Conservation (phyloP, 305 asterid species). For the Ilex paraguariensis region DNA sequence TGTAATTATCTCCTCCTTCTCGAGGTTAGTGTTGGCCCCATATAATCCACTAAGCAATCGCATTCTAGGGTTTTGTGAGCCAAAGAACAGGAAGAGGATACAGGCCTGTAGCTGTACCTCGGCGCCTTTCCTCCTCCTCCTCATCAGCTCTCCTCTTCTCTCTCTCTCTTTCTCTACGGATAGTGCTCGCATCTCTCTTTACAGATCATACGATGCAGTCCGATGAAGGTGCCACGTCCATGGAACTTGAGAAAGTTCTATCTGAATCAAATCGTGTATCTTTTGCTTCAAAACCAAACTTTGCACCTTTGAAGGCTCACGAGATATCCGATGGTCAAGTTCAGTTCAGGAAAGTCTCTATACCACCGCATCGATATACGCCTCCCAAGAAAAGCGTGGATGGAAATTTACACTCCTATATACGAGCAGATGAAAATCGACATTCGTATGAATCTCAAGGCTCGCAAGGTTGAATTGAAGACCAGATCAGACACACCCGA, state of each 20-base stretch:
- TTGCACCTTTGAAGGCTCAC: conserved; percentile 61
- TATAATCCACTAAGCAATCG: too few relatives aligned
- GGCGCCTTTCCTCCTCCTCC: too few relatives aligned
- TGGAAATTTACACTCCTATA: conserved; percentile 75
- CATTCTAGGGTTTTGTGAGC: too few relatives aligned
- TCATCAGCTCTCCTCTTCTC: too few relatives aligned
- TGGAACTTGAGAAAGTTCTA: conserved; percentile 31
- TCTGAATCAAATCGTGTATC: conserved; percentile 1
- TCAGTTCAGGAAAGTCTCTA: conserved; percentile 72
- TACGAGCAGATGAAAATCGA: conserved; percentile 75
- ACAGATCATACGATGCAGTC: background rate
- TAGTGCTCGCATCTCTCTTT: too few relatives aligned
- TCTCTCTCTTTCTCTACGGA: too few relatives aligned
- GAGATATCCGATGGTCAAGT: conserved; percentile 68
- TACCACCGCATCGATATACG: conserved; percentile 72
- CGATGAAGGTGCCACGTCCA: conserved; percentile 13
- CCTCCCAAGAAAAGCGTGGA: conserved; percentile 76
- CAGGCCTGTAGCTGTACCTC: too few relatives aligned
- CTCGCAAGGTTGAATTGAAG: conserved; percentile 76
- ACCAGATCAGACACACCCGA: conserved; percentile 80
- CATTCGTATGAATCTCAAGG: conserved; percentile 83
- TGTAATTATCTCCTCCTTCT: too few relatives aligned
- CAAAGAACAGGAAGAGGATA: too few relatives aligned
- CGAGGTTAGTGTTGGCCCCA: too few relatives aligned
- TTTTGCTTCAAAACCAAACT: conserved; percentile 49